Evolutionary conservation across 345 rosid species (phyloP).

Genomic region (Microthlaspi erraticum): DNA sequence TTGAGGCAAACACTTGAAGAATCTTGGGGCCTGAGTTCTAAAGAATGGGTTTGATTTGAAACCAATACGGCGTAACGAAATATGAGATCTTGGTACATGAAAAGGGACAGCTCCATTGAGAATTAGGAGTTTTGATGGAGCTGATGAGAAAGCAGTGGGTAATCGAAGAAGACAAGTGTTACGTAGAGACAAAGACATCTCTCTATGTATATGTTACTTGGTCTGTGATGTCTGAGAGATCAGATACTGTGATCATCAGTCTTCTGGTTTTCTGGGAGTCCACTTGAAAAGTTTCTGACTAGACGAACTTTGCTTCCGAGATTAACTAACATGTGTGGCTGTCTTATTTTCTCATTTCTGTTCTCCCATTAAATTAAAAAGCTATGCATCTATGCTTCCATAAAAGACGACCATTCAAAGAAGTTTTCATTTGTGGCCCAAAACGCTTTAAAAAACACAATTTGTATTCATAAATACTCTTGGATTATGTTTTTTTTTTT

Average conservation of each 20-base stretch:
- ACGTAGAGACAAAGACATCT: slow-evolving; percentile 35
- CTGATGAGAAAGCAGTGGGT: slow-evolving; percentile 3
- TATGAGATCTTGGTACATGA: slow-evolving; percentile 11
- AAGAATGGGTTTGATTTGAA: slow-evolving; percentile 26
- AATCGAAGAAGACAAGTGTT: slow-evolving; percentile 37
- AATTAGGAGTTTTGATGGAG: slow-evolving; percentile 17
- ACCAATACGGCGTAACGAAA: slow-evolving; percentile 6
- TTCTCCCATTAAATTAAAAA: not conserved
- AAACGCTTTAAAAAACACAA: not conserved
- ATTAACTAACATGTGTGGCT: slow-evolving; percentile 42
- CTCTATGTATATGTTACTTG: slow-evolving; percentile 9
- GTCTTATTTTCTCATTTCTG: slow-evolving; percentile 25
- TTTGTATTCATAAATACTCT: no score
- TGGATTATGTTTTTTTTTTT: not conserved
- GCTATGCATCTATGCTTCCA: slow-evolving; percentile 15
- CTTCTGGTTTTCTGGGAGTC: slow-evolving; percentile 25
- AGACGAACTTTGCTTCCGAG: slow-evolving; percentile 16
- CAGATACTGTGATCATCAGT: slow-evolving; percentile 42
- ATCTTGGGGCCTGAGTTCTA: slow-evolving; percentile 29
- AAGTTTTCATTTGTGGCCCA: not conserved
- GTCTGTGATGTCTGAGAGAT: slow-evolving; percentile 31
- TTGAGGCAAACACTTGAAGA: slow-evolving; percentile 52
- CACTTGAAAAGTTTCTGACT: slow-evolving; percentile 27
- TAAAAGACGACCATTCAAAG: not conserved
- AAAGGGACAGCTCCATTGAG: slow-evolving; percentile 21